Evolutionary conservation across 2,329 filamentous ascomycete species (phyloP).

Genomic region (Diaporthe australafricana): DNA sequence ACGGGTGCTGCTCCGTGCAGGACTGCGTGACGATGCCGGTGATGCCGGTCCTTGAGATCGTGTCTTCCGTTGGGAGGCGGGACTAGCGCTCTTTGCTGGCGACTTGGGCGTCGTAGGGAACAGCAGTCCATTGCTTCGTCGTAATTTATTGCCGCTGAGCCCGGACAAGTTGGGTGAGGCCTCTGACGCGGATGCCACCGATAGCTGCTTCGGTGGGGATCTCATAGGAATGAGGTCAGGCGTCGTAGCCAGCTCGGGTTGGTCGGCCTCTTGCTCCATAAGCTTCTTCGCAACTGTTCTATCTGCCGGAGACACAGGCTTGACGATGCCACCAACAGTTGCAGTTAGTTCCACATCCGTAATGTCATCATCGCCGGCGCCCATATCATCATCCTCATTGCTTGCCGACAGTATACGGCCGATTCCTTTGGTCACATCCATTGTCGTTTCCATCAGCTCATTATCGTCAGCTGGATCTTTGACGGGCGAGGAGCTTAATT

Average conservation of each 20-base stretch:
- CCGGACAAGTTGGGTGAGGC: conserved; percentile 67
- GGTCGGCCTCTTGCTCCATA: conserved; percentile 69
- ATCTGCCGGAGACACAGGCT: conserved; percentile 51
- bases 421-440: conserved; percentile 74
- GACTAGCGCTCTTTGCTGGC: conserved; percentile 35
- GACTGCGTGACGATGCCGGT: conserved; percentile 35
- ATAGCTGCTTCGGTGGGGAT: conserved; percentile 50
- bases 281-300: conserved; percentile 64
- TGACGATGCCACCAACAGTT: conserved; percentile 72
- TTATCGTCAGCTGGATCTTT: conserved; percentile 43
- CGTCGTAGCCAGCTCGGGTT: conserved; percentile 58
- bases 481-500: conserved; percentile 40
- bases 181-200: conserved; percentile 49
- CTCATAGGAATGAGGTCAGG: conserved; percentile 51
- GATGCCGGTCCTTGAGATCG: conserved; percentile 35
- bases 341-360: conserved; percentile 77
- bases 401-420: conserved; percentile 62
- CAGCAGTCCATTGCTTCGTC: conserved; percentile 59
- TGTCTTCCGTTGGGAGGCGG: conserved; percentile 28
- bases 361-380: conserved; percentile 53
- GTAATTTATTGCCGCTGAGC: conserved; percentile 61
- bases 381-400: conserved; percentile 47
- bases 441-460: conserved; percentile 55
- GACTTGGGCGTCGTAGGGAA: conserved; percentile 55
- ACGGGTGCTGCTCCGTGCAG: conserved; percentile 27